These are phyloP conservation scores for Hydnomerulius pinastri DNA, from an alignment of 768 basidiomycete genomes.

Conservation along the genomic window DNA sequence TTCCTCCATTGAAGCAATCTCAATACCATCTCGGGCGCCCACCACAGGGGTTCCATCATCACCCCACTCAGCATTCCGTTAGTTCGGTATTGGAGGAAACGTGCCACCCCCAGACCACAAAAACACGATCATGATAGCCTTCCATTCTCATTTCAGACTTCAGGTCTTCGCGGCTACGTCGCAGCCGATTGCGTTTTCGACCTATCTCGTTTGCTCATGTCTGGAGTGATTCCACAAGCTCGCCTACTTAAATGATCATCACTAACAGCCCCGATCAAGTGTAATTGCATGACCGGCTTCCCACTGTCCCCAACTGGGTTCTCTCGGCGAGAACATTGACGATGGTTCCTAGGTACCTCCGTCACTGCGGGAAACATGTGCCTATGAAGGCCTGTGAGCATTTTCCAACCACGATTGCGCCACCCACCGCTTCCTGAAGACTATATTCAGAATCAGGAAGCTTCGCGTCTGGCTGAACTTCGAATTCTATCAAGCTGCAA, in stretches of 20 bases:
- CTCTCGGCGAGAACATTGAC: not conserved
- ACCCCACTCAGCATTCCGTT: constrained; percentile 7
- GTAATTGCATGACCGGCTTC: not conserved
- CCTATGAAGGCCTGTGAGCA: too few relatives aligned
- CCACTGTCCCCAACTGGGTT: not conserved
- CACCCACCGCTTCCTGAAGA: not conserved
- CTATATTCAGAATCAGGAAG: too few relatives aligned
- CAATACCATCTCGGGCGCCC: not conserved
- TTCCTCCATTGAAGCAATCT: not conserved
- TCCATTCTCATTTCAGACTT: not conserved
- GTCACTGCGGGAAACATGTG: too few relatives aligned
- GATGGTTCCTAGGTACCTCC: not conserved
- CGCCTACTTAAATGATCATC: not conserved
- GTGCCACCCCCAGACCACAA: not conserved
- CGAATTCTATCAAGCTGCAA: not conserved
- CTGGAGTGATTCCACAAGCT: not conserved
- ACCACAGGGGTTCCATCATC: not conserved
- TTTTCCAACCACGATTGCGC: not conserved
- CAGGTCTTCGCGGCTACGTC: not conserved
- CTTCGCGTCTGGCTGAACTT: too few relatives aligned
- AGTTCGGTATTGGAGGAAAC: constrained; percentile 1
- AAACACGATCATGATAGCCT: not conserved
- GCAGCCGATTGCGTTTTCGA: not conserved
- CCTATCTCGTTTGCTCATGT: not conserved
- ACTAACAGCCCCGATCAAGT: not conserved